Conservation (phyloP, 2,329 filamentous ascomycete genomes). For the Chalaropsis thielavioides region DNA sequence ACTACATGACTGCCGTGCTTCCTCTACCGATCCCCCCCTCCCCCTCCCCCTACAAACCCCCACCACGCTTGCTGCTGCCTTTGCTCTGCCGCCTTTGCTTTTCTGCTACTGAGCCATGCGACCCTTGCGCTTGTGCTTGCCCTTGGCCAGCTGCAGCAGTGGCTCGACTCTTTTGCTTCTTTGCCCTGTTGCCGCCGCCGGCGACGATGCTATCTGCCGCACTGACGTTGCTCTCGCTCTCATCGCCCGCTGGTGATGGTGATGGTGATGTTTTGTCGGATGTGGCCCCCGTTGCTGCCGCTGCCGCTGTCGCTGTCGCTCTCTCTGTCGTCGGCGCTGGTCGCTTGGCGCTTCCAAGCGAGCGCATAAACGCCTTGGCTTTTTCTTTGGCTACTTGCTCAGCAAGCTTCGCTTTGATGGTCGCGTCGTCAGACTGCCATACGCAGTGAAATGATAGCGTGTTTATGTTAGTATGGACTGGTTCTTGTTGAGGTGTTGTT, state of each 20-base stretch:
- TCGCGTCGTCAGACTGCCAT: constrained; percentile 35
- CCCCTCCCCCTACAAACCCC: no score
- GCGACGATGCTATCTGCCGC: not conserved
- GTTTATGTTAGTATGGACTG: not conserved
- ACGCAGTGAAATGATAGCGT: not conserved
- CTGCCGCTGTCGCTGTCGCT: not conserved
- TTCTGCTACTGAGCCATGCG: no score
- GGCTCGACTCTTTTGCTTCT: constrained; percentile 15
- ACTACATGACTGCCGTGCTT: not conserved
- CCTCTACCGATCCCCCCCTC: no score
- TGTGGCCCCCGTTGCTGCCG: not conserved
- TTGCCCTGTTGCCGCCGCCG: constrained; percentile 2
- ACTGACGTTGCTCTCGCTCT: constrained; percentile 5
- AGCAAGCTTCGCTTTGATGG: constrained; percentile 36
- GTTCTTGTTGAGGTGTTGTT: not conserved
- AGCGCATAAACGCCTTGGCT: constrained; percentile 37
- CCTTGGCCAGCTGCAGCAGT: no score
- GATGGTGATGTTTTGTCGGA: no score
- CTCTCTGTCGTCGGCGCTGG: not conserved
- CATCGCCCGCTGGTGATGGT: not conserved
- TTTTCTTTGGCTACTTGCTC: constrained; percentile 44
- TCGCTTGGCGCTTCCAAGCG: constrained; percentile 30
- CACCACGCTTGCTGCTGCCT: no score
- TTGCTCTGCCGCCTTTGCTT: no score
- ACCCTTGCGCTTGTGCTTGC: not conserved